Base-by-base conservation (phyloP, 2,329 filamentous ascomycete species). In the Penicillium brevicompactum region DNA sequence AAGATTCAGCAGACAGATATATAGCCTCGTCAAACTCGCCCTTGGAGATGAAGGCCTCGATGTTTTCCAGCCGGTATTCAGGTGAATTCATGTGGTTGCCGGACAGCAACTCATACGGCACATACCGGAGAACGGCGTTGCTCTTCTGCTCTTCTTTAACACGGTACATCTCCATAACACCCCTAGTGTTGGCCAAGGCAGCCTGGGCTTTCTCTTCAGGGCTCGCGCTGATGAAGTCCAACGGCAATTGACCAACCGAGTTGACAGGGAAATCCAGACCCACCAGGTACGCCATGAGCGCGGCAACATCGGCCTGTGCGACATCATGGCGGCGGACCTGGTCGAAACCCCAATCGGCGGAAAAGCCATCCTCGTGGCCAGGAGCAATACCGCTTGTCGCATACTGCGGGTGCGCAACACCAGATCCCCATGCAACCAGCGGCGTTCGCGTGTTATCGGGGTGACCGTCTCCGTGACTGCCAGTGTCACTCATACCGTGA, bases 401-500 rank as follows among this genome's bases (percentile, higher is more conserved):
- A 2, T 85, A 76, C 46, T 86, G 78, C 1, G 94, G 94, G 60
- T 84, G 83, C 3, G 92, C 91, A 38, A 97, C 85, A 8, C 94
- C 94, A 51, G 94, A 91, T 10, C 94, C 94, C 94, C 94, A 99
- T 2, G 84, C 87, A 63, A 99, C 90, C 31, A 99, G 79, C 1
- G 94, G 94, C 0, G 94, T 99, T 48, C 94, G 85, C 3, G 94
- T 99, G 67, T 97, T 99, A 73, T 99, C 90, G 0, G 94, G 94
- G 74, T 99, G 92, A 7, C 94, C 94, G 72, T 99, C 94, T 37
- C 95, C 95, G 72, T 99, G 95, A 65, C 92, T 97, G n/a, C 95
- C 94, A 88, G 90, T 97, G 74, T 99, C 94, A 69, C 91, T 97
- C 94, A 99, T 99, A 16, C 94, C 94, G 73, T 99, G 94, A 69